Evolutionary conservation across 1,284 basidiomycete genomes (phyloP).

Genomic region (Irpex sp.): DNA sequence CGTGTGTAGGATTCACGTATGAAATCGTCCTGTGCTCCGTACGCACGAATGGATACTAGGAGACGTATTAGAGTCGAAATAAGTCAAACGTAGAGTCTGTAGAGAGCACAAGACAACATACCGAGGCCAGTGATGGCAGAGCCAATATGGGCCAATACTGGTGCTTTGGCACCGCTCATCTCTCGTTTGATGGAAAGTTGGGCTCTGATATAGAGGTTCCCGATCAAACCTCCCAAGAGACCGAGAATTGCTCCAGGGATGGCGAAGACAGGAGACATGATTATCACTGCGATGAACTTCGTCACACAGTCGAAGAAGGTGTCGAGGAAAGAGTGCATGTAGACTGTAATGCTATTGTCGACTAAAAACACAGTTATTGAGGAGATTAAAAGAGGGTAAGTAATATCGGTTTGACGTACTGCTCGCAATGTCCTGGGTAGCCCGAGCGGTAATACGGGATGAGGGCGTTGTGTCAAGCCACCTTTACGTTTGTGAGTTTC

Average conservation of each 20-base stretch:
- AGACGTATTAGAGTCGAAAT: too few species aligned
- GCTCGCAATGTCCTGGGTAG: slow-evolving; percentile 49
- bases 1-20: slow-evolving; percentile 38
- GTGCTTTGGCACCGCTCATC: slow-evolving; percentile 60
- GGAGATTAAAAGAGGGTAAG: slow-evolving; percentile 26
- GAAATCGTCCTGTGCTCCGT: slow-evolving; percentile 49
- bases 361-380: slow-evolving; percentile 30
- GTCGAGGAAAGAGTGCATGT: slow-evolving; percentile 19
- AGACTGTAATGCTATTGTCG: slow-evolving; percentile 1
- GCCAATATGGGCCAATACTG: slow-evolving; percentile 64
- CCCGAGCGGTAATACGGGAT: slow-evolving; percentile 48
- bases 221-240: slow-evolving; percentile 38
- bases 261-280: slow-evolving; percentile 38
- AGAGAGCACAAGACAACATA: slow-evolving; percentile 24
- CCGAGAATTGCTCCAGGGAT: slow-evolving; percentile 35
- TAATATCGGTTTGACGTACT: slow-evolving; percentile 17
- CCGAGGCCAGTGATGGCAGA: slow-evolving; percentile 63
- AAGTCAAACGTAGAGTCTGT: not conserved
- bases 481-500: not conserved
- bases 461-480: slow-evolving; percentile 44
- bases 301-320: too few species aligned
- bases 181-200: slow-evolving; percentile 73
- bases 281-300: slow-evolving; percentile 38
- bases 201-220: slow-evolving; percentile 57
- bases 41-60: slow-evolving; percentile 59